A percentile compares a stretch with the other conserved stretches of the same genome.
Evolutionary conservation across 192 early-diverging fungal species (phyloP).

Genomic region (Phlyctochytrium bullatum): DNA sequence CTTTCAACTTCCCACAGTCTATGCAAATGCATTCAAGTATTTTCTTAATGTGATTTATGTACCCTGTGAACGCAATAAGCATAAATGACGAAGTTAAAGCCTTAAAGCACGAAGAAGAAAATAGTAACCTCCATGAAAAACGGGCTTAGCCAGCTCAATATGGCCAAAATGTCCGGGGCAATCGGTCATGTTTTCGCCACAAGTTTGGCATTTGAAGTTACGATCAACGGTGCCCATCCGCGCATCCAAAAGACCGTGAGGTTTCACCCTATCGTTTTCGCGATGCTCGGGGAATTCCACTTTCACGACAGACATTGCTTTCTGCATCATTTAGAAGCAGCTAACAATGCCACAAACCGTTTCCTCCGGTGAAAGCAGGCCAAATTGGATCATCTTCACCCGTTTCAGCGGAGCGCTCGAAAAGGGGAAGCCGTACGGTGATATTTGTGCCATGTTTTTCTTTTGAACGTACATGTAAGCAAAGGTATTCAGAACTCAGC

Average conservation of each 20-base stretch:
- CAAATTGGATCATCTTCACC: conserved; percentile 92
- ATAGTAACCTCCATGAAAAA: conserved; percentile 82
- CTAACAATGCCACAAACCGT: conserved; percentile 57
- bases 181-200: conserved; percentile 89
- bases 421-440: conserved; percentile 57
- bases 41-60: conserved; percentile 93
- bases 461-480: too few relatives aligned
- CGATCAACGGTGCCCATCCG: conserved; percentile 97
- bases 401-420: conserved; percentile 79
- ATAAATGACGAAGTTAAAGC: conserved; percentile 5
- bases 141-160: conserved; percentile 93
- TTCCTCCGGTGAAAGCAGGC: conserved; percentile 93
- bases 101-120: neutral
- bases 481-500: too few relatives aligned
- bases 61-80: too few relatives aligned
- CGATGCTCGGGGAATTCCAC: conserved; percentile 87
- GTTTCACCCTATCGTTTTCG: conserved; percentile 78
- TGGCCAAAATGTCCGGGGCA: conserved; percentile 99
- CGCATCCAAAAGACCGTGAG: conserved; percentile 85
- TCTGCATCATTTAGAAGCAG: conserved; percentile 54
- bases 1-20: conserved; percentile 90
- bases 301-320: conserved; percentile 94
- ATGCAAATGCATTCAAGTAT: conserved; percentile 96
- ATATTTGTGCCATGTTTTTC: conserved; percentile 4
- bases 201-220: conserved; percentile 96